phyloP scores from a whole-genome alignment of 148 eudicot species.

The Polygonum aviculare region DNA sequence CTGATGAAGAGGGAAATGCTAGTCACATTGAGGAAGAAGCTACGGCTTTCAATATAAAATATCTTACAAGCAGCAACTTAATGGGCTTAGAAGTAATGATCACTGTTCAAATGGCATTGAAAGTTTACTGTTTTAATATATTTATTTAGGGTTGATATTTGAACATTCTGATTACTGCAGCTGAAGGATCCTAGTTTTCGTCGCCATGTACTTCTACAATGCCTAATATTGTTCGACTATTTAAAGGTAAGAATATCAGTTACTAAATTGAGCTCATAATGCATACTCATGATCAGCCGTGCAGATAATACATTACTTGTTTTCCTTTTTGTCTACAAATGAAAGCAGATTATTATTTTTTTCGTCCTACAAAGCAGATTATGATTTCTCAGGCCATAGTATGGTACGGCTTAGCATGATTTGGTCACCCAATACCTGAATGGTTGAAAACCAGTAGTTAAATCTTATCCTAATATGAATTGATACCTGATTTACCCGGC shows the following conservation, averaged over 20 bases:
- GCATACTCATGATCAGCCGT: not conserved
- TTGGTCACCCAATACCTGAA: not conserved
- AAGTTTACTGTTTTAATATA: not conserved
- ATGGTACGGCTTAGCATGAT: not conserved
- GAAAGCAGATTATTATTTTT: not conserved
- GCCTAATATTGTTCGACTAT: constrained; percentile 90
- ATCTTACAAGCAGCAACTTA: constrained; percentile 96
- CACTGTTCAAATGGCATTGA: not conserved
- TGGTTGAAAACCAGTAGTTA: not conserved
- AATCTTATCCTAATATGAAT: not conserved
- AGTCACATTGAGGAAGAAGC: constrained; percentile 87
- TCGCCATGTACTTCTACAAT: constrained; percentile 90
- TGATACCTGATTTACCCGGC: not conserved
- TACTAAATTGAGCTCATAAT: not conserved
- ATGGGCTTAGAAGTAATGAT: constrained; percentile 93
- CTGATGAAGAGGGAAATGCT: constrained; percentile 93
- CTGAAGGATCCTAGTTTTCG: constrained; percentile 97
- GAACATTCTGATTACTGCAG: constrained; percentile 28
- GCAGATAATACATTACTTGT: not conserved
- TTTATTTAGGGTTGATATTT: constrained; percentile 1
- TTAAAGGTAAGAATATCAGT: constrained; percentile 47
- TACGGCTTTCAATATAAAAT: constrained; percentile 77
- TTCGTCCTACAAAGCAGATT: not conserved
- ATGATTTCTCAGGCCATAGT: not conserved
- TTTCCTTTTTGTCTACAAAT: not conserved